Evolutionary conservation across 2,329 filamentous ascomycete genomes (phyloP), one percentile per base, ranked within the genome.

Genomic region (Aureobasidium musti): DNA sequence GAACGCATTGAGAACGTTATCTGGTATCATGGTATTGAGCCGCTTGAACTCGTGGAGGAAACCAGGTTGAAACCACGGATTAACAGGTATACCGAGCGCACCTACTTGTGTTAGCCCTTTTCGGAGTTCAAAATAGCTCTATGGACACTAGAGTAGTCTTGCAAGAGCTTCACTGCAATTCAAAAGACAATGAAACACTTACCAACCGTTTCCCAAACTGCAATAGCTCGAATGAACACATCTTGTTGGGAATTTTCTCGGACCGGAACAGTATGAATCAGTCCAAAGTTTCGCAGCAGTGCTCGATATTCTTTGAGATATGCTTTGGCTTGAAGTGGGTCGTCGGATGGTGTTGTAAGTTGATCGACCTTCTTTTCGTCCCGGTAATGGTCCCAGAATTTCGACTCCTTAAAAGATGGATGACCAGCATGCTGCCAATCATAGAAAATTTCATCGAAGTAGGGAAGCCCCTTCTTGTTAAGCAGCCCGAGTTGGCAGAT

Each of bases 1-100:
- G 68, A 85, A 86, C 1, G 83, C 84, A 67, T 85, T 81, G 45
- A 83, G 79, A 5, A 85, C 75, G n/a, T 71, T 68, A 39, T 74
- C 70, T 61, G 73, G 72, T 2, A 77, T 69, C 35, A 70, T 70
- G 3, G 76, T 77, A 66, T 77, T 74, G 37, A 74, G 74, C 74
- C 75, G 77, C 26, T 70, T 65, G 63, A 75, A 76, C 71, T 50
- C 72, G 71, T 65, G 67, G 72, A 77, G 13, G 70, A 73, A 37
- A 65, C 72, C 21, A 69, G 71, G 71, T 69, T 57, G 53, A 3
- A 66, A 35, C 13, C 74, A 30, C 6, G 75, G 76, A 53, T 75
- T 77, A 50, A 77, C 69, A 0, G 76, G 76, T 3, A 77, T 75
- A 10, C 76, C 76, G 0, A 77, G 70, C 2, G 75, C 74, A 52